Evolutionary conservation across 2,329 filamentous ascomycete genomes (phyloP).

Genomic region (Colletotrichum magnum): DNA sequence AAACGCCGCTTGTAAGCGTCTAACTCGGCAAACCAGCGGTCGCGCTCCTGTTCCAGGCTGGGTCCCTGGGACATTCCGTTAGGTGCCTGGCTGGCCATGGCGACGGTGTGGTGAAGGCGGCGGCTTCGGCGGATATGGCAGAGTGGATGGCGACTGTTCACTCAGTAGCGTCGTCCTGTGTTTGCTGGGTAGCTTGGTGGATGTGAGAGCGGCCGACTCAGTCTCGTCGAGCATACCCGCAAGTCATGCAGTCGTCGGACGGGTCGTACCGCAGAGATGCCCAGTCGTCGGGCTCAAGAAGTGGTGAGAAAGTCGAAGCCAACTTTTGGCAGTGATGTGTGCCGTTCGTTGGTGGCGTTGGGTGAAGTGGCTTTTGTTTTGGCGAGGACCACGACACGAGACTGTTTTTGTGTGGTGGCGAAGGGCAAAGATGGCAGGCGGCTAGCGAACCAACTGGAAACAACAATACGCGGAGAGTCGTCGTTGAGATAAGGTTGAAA

Average conservation of each 20-base stretch:
- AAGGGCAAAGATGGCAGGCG: too few relatives aligned
- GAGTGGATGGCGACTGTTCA: not conserved
- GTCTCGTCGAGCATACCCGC: conserved; percentile 21
- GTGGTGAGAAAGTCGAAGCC: not conserved
- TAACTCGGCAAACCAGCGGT: conserved; percentile 22
- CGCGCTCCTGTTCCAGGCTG: conserved; percentile 30
- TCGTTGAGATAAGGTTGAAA: too few relatives aligned
- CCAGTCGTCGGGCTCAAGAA: not conserved
- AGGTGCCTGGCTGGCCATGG: conserved; percentile 21
- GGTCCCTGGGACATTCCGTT: not conserved
- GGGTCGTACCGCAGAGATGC: not conserved
- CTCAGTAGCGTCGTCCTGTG: not conserved
- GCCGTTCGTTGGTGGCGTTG: too few relatives aligned
- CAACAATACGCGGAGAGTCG: too few relatives aligned
- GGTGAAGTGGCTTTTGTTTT: too few relatives aligned
- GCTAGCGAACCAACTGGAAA: too few relatives aligned
- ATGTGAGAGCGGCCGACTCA: not conserved
- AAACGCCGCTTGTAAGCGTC: conserved; percentile 26
- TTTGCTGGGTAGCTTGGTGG: not conserved
- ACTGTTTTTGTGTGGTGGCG: too few relatives aligned
- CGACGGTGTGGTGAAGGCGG: not conserved
- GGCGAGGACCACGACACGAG: too few relatives aligned
- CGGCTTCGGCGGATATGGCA: not conserved
- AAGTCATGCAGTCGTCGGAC: not conserved
- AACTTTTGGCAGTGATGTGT: too few relatives aligned